Conservation (phyloP, 352 stramenopile species). For the Pythium volutum region DNA sequence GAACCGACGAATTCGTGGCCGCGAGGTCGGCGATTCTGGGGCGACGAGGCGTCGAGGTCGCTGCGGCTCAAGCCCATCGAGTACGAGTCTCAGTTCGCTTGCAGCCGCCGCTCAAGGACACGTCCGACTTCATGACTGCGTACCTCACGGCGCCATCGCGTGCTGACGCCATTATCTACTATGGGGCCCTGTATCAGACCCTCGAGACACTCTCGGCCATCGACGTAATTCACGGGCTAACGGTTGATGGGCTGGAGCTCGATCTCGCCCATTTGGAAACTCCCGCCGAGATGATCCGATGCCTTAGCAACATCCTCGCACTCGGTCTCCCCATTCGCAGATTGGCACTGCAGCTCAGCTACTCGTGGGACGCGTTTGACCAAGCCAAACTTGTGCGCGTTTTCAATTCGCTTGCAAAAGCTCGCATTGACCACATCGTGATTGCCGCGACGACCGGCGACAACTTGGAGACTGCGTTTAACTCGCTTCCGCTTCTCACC, state of each 20-base stretch:
- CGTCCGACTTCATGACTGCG: not conserved
- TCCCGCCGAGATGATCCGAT: not conserved
- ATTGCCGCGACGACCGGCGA: not conserved
- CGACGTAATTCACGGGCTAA: not conserved
- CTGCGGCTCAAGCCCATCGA: too few relatives aligned
- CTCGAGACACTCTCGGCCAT: not conserved
- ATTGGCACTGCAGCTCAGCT: not conserved
- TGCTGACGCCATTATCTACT: not conserved
- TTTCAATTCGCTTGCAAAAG: not conserved
- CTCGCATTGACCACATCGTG: not conserved
- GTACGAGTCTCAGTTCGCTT: not conserved
- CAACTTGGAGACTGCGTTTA: not conserved
- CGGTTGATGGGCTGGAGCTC: not conserved
- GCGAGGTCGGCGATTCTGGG: not conserved
- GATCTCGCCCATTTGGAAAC: slow-evolving; percentile 1
- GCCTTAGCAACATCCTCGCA: not conserved
- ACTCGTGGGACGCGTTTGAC: slow-evolving; percentile 10
- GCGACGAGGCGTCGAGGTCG: not conserved
- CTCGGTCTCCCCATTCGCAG: not conserved
- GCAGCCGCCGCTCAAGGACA: not conserved
- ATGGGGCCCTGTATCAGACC: not conserved
- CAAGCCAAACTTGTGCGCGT: not conserved
- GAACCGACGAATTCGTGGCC: not conserved
- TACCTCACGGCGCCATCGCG: not conserved
- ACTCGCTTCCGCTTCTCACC: not conserved